These are phyloP conservation scores for Penicillium corylophilum DNA, from an alignment of 2,329 filamentous ascomycete genomes.

Conservation along the genomic window DNA sequence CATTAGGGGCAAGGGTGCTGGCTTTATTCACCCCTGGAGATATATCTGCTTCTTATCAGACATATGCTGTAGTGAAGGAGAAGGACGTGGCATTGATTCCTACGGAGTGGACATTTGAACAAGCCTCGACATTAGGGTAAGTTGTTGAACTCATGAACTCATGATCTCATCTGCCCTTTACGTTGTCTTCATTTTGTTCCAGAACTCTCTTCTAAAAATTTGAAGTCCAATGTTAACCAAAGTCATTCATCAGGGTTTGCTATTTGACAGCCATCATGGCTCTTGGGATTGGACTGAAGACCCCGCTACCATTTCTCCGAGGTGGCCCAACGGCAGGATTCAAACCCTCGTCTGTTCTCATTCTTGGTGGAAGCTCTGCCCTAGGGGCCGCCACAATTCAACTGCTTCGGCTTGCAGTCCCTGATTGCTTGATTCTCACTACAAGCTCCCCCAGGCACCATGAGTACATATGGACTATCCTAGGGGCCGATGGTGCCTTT, in stretches of 20 bases:
- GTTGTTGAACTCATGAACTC: not conserved
- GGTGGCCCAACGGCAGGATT: conserved; percentile 25
- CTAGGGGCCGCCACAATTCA: conserved; percentile 37
- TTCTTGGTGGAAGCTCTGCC: conserved; percentile 39
- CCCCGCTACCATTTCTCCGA: conserved; percentile 9
- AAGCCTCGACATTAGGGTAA: conserved; percentile 8
- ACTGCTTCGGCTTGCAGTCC: conserved; percentile 35
- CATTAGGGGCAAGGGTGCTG: not conserved
- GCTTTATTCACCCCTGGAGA: conserved; percentile 4
- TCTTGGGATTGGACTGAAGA: conserved; percentile 6
- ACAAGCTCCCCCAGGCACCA: conserved; percentile 29
- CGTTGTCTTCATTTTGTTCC: not conserved
- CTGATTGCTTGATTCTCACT: conserved; percentile 28
- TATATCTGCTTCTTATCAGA: conserved; percentile 4
- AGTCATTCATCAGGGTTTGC: not conserved
- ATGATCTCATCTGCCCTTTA: not conserved
- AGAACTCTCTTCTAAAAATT: not conserved
- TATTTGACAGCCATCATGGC: conserved; percentile 10
- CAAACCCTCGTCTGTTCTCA: conserved; percentile 29
- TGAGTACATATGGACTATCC: not conserved
- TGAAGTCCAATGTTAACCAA: not conserved
- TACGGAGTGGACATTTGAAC: conserved; percentile 2
- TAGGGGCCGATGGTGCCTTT: conserved; percentile 1
- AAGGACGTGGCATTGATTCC: conserved; percentile 5
- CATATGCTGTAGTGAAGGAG: conserved; percentile 1